These are phyloP conservation scores for Cylindrotheca closterium DNA, from an alignment of 108 stramenopile genomes.

Conservation along the genomic window DNA sequence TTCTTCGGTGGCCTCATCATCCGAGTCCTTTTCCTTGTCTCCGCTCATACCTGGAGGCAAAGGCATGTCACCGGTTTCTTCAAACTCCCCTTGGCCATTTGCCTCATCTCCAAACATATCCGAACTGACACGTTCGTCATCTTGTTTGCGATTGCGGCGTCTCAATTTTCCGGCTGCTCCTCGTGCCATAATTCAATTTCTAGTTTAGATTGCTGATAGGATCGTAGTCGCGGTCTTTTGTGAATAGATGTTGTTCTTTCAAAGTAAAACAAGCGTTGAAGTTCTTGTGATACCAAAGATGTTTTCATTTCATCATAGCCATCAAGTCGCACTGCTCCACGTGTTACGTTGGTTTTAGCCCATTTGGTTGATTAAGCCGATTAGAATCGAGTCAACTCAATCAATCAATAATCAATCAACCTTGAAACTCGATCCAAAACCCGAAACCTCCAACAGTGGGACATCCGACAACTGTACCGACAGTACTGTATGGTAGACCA, in stretches of 20 bases:
- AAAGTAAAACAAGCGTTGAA: neutral
- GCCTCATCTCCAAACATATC: conserved; percentile 24
- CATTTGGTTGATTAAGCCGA: no score
- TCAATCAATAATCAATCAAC: no score
- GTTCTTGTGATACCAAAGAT: no score
- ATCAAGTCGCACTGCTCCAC: no score
- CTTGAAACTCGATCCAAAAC: no score
- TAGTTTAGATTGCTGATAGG: neutral
- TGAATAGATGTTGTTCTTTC: neutral
- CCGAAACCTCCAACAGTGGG: no score
- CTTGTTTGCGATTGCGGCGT: conserved; percentile 59
- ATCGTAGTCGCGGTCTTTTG: neutral
- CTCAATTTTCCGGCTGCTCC: conserved; percentile 74
- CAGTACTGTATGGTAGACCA: no score
- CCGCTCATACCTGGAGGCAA: conserved; percentile 42
- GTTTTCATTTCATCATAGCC: no score
- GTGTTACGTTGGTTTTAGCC: no score
- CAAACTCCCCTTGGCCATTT: conserved; percentile 20
- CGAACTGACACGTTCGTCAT: conserved; percentile 47
- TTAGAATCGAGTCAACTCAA: no score
- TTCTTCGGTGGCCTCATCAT: conserved; percentile 32
- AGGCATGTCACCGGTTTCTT: conserved; percentile 29
- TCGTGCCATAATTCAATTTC: conserved; percentile 60
- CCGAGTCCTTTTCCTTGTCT: conserved; percentile 27
- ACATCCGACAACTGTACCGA: no score